Percentiles rank a stretch among this genome's conserved stretches.
These are phyloP conservation scores for Apiosordaria backusii DNA, from an alignment of 495 filamentous ascomycete species.

Conservation along the genomic window DNA sequence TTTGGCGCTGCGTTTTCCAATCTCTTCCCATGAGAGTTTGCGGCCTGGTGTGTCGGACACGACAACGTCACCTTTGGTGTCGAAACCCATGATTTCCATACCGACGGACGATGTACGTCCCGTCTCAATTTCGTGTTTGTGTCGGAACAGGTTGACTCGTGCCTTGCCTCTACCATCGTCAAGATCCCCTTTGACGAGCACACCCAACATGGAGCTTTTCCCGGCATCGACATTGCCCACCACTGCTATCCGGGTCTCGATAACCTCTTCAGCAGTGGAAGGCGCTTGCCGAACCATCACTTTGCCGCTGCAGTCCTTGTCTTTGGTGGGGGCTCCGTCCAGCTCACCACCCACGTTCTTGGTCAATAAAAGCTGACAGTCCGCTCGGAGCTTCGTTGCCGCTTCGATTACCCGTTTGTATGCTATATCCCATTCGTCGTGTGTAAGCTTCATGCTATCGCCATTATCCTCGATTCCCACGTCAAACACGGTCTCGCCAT, in stretches of 20 bases:
- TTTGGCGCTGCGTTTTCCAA: constrained; percentile 91
- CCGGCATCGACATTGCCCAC: constrained; percentile 98
- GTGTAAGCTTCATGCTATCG: constrained; percentile 80
- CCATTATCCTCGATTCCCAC: constrained; percentile 89
- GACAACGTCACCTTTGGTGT: constrained; percentile 81
- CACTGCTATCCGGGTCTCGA: constrained; percentile 95
- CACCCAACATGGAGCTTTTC: constrained; percentile 94
- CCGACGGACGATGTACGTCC: constrained; percentile 94
- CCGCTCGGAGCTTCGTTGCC: constrained; percentile 62
- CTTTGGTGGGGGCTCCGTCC: constrained; percentile 65
- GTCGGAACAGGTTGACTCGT: constrained; percentile 92
- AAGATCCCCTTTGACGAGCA: constrained; percentile 90
- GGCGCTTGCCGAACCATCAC: constrained; percentile 75
- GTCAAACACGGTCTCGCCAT: constrained; percentile 89
- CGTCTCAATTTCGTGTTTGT: constrained; percentile 96
- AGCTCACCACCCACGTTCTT: constrained; percentile 80
- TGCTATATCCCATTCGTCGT: constrained; percentile 75
- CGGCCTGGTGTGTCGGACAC: constrained; percentile 71
- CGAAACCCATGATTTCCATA: constrained; percentile 99
- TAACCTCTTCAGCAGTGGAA: constrained; percentile 74
- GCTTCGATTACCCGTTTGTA: constrained; percentile 63
- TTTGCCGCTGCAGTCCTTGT: constrained; percentile 73
- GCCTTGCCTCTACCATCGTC: constrained; percentile 95
- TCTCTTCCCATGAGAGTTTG: constrained; percentile 91
- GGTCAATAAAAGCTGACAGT: constrained; percentile 77